Conservation (phyloP, 129 eudicot species). For the Glebionis coronaria region DNA sequence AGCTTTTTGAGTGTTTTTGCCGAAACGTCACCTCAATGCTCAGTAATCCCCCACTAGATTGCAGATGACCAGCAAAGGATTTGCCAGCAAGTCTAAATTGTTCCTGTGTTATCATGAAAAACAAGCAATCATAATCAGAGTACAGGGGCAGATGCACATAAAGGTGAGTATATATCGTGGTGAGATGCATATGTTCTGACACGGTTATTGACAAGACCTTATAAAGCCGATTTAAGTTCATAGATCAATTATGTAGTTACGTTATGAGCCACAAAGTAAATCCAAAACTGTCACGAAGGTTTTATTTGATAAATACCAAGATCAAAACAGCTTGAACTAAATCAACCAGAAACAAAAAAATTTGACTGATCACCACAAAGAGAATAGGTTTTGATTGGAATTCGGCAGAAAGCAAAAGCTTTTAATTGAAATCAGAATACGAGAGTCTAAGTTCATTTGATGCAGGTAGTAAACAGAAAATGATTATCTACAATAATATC, state of each 20-base stretch:
- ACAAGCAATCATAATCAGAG: slow-evolving; percentile 12
- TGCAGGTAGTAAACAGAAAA: too few relatives aligned
- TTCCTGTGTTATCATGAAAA: slow-evolving; percentile 26
- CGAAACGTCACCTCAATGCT: slow-evolving; percentile 29
- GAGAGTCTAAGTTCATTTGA: too few relatives aligned
- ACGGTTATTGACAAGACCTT: background rate
- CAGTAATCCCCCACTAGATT: slow-evolving; percentile 23
- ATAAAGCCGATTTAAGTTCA: background rate
- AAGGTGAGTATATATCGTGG: background rate
- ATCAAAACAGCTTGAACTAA: background rate
- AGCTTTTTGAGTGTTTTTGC: too few relatives aligned
- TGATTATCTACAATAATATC: too few relatives aligned
- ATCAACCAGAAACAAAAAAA: background rate
- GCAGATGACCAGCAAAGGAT: slow-evolving; percentile 34
- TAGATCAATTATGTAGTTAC: background rate
- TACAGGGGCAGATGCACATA: background rate
- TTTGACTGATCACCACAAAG: background rate
- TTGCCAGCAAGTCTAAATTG: slow-evolving; percentile 37
- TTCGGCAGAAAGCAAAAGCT: too few relatives aligned
- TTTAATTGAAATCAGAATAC: too few relatives aligned
- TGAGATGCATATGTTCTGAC: background rate
- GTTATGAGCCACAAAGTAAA: background rate
- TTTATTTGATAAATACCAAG: background rate
- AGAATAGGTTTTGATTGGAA: background rate
- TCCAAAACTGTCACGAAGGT: background rate